These are phyloP conservation scores for Termitomyces sp. DNA, from an alignment of 1,284 basidiomycete genomes.

Conservation along the genomic window DNA sequence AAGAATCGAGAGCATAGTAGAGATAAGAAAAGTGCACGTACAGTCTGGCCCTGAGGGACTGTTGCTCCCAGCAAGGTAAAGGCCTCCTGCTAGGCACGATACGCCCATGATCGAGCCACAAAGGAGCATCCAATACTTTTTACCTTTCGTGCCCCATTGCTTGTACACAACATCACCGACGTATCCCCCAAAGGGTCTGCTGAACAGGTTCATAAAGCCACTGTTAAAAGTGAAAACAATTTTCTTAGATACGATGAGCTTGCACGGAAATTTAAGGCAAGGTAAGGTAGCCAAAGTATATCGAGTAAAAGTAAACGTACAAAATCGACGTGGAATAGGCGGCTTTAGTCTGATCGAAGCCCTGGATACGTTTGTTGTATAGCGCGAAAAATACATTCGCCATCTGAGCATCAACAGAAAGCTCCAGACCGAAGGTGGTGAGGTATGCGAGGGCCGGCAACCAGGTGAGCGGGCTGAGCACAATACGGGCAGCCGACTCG, in stretches of 20 bases:
- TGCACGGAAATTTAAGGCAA: neutral
- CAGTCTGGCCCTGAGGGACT: conserved; percentile 18
- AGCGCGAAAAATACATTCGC: conserved; percentile 43
- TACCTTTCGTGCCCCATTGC: conserved; percentile 40
- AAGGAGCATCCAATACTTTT: conserved; percentile 46
- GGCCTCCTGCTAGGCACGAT: conserved; percentile 36
- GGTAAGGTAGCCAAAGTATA: neutral
- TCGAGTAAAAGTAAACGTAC: conserved; percentile 19
- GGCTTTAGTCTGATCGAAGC: conserved; percentile 42
- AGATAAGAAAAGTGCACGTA: conserved; percentile 6
- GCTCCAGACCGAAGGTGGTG: conserved; percentile 54
- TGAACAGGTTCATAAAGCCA: conserved; percentile 50
- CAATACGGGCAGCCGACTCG: conserved; percentile 29
- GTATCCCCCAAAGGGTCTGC: conserved; percentile 49
- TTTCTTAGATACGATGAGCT: neutral
- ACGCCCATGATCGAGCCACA: conserved; percentile 44
- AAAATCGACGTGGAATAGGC: conserved; percentile 41
- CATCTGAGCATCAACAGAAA: conserved; percentile 54
- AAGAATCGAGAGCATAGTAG: neutral
- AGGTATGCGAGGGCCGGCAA: conserved; percentile 50
- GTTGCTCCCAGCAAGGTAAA: conserved; percentile 35
- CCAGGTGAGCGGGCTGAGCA: conserved; percentile 52
- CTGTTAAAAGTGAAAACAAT: conserved; percentile 10
- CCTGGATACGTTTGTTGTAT: conserved; percentile 20
- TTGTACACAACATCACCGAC: conserved; percentile 46